Percentiles rank a stretch among this genome's conserved stretches.
phyloP scores from a whole-genome alignment of 495 filamentous ascomycete genomes.

The Neurospora terricola region DNA sequence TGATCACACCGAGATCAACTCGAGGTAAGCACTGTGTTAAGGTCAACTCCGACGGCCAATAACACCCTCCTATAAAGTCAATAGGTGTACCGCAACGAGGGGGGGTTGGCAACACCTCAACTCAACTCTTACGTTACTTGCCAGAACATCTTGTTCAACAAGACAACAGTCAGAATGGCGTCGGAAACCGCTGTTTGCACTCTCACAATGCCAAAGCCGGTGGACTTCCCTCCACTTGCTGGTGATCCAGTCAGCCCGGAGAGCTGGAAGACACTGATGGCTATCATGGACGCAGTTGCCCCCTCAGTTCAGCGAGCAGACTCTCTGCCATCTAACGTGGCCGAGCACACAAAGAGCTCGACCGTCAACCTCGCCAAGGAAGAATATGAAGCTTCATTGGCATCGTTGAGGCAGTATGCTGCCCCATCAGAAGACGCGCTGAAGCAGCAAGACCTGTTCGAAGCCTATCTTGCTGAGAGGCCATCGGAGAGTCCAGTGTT shows the following conservation, averaged over 20 bases:
- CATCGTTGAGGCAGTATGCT: constrained; percentile 1
- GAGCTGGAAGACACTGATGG: constrained; percentile 13
- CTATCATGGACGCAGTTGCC: constrained; percentile 12
- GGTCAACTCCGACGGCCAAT: neutral
- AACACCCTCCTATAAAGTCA: neutral
- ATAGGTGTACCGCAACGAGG: neutral
- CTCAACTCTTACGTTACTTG: neutral
- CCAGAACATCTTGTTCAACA: neutral
- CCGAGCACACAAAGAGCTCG: neutral
- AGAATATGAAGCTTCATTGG: constrained; percentile 1
- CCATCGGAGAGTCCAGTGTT: constrained; percentile 21
- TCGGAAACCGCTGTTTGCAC: neutral
- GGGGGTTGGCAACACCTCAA: neutral
- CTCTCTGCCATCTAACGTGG: neutral
- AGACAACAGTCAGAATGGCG: neutral
- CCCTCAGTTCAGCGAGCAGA: constrained; percentile 7
- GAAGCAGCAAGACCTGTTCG: constrained; percentile 10
- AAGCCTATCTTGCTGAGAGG: constrained; percentile 25
- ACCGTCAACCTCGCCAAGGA: constrained; percentile 3
- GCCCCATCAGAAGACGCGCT: constrained; percentile 5
- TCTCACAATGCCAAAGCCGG: constrained; percentile 1
- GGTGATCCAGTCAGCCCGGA: neutral
- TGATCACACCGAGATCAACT: neutral
- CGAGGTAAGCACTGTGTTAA: neutral
- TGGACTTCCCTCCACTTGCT: neutral